A percentile compares a stretch with the other conserved stretches of the same genome.
These are phyloP conservation scores for Macadamia integrifolia DNA, from an alignment of 164 flowering plant species.

Conservation along the genomic window DNA sequence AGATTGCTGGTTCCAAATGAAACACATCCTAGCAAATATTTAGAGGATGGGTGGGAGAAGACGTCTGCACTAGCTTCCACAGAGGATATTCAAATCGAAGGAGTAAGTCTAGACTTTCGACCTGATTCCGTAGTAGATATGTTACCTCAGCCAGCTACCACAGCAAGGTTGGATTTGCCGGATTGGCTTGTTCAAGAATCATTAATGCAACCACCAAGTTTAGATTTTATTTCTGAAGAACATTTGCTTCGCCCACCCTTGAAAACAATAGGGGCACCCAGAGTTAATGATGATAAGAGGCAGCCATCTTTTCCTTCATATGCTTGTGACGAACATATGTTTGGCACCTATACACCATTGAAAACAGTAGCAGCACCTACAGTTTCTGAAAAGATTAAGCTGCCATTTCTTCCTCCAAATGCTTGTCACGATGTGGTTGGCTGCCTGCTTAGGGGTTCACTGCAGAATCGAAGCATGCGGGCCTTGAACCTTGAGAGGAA, in stretches of 20 bases:
- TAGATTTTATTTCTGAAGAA: conserved; percentile 3
- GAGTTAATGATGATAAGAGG: conserved; percentile 4
- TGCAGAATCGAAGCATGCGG: conserved; percentile 42
- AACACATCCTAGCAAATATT: too few relatives aligned
- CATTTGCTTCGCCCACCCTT: conserved; percentile 4
- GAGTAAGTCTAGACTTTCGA: too few relatives aligned
- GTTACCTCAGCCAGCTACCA: conserved; percentile 6
- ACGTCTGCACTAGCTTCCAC: too few relatives aligned
- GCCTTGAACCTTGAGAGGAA: conserved; percentile 64
- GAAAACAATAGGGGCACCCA: conserved; percentile 6
- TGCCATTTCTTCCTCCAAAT: background rate
- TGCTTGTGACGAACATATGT: conserved; percentile 1
- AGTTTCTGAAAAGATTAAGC: conserved; percentile 2
- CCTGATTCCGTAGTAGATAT: too few relatives aligned
- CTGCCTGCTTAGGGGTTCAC: conserved; percentile 23
- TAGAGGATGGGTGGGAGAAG: too few relatives aligned
- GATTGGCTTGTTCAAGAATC: conserved; percentile 9
- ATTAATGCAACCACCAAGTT: conserved; percentile 4
- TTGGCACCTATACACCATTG: conserved; percentile 3
- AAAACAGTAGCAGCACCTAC: conserved; percentile 7
- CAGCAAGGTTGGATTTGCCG: conserved; percentile 12
- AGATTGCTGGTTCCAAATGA: too few relatives aligned
- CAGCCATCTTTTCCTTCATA: background rate
- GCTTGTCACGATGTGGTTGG: conserved; percentile 6
- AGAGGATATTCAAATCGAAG: too few relatives aligned